These are phyloP conservation scores for Scutellaria galericulata DNA, from an alignment of 257 asterid species.

Conservation along the genomic window DNA sequence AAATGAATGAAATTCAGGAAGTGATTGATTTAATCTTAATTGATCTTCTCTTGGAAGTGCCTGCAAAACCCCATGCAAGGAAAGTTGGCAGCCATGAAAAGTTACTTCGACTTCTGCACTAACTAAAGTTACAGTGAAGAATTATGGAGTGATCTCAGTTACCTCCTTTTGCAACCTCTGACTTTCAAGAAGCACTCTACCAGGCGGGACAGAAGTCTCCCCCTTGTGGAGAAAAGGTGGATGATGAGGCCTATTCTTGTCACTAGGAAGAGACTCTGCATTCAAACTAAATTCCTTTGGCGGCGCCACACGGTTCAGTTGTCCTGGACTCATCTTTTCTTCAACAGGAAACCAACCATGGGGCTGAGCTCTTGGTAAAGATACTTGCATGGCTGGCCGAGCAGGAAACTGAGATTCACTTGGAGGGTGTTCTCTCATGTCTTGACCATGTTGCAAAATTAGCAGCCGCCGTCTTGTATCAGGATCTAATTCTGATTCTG, in stretches of 20 bases:
- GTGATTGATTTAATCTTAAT: constrained; percentile 64
- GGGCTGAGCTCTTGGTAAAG: constrained; percentile 69
- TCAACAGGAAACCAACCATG: constrained; percentile 87
- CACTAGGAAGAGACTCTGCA: constrained; percentile 65
- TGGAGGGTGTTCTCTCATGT: constrained; percentile 76
- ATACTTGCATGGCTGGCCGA: constrained; percentile 62
- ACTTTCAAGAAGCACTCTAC: constrained; percentile 66
- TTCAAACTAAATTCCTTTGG: constrained; percentile 60
- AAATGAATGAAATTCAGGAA: constrained; percentile 58
- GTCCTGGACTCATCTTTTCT: constrained; percentile 77
- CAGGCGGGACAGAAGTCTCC: constrained; percentile 63
- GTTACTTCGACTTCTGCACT: constrained; percentile 7
- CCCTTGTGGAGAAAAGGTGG: constrained; percentile 69
- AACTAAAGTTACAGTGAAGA: constrained; percentile 20
- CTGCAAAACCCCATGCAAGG: constrained; percentile 47
- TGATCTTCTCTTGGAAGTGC: constrained; percentile 72
- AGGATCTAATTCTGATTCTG: constrained; percentile 98
- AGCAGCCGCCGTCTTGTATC: constrained; percentile 97
- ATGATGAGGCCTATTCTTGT: constrained; percentile 63
- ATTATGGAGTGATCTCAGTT: constrained; percentile 23
- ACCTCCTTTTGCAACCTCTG: constrained; percentile 83
- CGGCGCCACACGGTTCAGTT: constrained; percentile 55
- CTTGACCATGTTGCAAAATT: constrained; percentile 97
- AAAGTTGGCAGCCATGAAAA: constrained; percentile 29
- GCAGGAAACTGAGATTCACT: constrained; percentile 74